These are phyloP conservation scores for Acanthamoeba castellanii DNA, from an alignment of 208 protist species.

Conservation along the genomic window DNA sequence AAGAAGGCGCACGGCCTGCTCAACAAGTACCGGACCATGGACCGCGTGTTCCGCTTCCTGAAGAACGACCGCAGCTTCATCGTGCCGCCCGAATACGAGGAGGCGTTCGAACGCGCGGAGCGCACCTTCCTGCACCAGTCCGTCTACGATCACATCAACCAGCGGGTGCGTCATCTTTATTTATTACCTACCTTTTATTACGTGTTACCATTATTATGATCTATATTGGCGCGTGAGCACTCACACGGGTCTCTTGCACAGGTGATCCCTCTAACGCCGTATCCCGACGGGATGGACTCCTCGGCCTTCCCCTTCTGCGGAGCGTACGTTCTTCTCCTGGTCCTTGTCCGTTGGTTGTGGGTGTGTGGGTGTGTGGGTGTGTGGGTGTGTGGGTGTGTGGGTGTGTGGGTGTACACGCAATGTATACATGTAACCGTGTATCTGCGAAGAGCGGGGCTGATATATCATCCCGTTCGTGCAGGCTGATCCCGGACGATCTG, in stretches of 20 bases:
- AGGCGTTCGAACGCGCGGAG: slow-evolving; percentile 9
- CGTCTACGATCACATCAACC: slow-evolving; percentile 54
- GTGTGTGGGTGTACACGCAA: too few relatives aligned
- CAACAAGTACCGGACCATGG: slow-evolving; percentile 57
- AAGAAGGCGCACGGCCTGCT: slow-evolving; percentile 70
- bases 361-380: too few relatives aligned
- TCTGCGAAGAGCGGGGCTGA: too few relatives aligned
- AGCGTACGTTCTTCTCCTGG: neutral
- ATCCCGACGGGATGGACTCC: neutral
- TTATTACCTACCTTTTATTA: neutral
- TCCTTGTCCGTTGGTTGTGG: too few relatives aligned
- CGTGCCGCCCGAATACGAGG: slow-evolving; percentile 60
- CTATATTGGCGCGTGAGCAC: too few relatives aligned
- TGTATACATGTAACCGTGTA: too few relatives aligned
- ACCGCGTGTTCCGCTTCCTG: slow-evolving; percentile 49
- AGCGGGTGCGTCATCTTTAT: neutral
- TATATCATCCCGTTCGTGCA: too few relatives aligned
- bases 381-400: too few relatives aligned
- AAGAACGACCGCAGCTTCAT: slow-evolving; percentile 7
- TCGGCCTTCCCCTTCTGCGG: neutral
- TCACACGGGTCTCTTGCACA: neutral
- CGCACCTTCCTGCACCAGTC: slow-evolving; percentile 60
- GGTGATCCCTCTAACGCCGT: slow-evolving; percentile 44
- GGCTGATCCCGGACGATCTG: neutral
- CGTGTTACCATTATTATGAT: neutral